A percentile compares a stretch with the other conserved stretches of the same genome.
These are phyloP conservation scores for Penicillium frequentans DNA, from an alignment of 2,329 filamentous ascomycete species.

Conservation along the genomic window DNA sequence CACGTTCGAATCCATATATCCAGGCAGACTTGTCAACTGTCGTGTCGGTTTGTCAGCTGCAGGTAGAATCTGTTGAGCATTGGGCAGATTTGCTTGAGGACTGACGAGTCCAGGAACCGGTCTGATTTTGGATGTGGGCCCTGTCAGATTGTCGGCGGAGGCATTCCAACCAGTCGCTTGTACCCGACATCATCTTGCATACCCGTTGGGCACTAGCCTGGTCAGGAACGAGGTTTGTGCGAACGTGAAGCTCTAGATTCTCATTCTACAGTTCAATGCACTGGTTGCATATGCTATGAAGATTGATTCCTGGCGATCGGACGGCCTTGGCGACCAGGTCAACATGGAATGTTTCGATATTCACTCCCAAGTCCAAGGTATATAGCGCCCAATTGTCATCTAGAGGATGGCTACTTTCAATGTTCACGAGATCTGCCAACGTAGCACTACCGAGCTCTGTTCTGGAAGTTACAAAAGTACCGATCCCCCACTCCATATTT, in stretches of 20 bases:
- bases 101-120: slow-evolving; percentile 21
- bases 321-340: background rate
- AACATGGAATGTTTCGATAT: background rate
- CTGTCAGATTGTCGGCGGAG: slow-evolving; percentile 13
- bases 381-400: background rate
- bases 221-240: slow-evolving; percentile 11
- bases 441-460: background rate
- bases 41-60: slow-evolving; percentile 8
- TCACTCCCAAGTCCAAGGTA: background rate
- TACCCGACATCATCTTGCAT: slow-evolving; percentile 20
- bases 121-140: slow-evolving; percentile 15
- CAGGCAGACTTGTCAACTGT: slow-evolving; percentile 1
- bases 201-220: slow-evolving; percentile 19
- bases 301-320: background rate
- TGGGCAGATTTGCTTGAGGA: slow-evolving; percentile 28
- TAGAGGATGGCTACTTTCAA: background rate
- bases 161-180: slow-evolving; percentile 9
- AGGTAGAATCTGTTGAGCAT: slow-evolving; percentile 15
- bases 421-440: background rate
- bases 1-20: background rate
- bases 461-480: background rate
- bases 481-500: background rate
- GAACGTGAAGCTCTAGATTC: background rate
- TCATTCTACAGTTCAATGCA: background rate
- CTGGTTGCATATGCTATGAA: background rate